Conservation (phyloP, 2,329 filamentous ascomycete genomes). For the Fusarium pseudoanthophilum region DNA sequence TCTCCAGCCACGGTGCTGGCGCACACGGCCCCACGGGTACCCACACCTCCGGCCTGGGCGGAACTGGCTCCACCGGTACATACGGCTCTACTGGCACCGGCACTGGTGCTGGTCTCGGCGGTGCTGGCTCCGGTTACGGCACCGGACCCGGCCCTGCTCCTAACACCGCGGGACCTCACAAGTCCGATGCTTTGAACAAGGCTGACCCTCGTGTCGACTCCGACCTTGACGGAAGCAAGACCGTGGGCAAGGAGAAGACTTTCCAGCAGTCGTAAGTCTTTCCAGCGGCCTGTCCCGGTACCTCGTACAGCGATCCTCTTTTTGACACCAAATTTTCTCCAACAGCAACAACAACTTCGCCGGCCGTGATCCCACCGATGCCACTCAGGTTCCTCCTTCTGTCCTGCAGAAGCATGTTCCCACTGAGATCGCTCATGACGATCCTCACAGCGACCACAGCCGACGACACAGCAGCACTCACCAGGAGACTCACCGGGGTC, state of each 20-base stretch:
- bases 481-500: conserved; percentile 60
- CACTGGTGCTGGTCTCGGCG: conserved; percentile 14
- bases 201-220: conserved; percentile 64
- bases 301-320: not conserved
- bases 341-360: conserved; percentile 29
- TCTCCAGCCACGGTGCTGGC: conserved; percentile 23
- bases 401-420: conserved; percentile 60
- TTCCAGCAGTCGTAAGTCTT: conserved; percentile 52
- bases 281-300: conserved; percentile 4
- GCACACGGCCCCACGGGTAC: conserved; percentile 19
- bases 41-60: not conserved
- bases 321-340: conserved; percentile 26
- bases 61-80: not conserved
- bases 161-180: conserved; percentile 57
- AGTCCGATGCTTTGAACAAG: not conserved
- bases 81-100: conserved; percentile 23
- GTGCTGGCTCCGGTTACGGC: conserved; percentile 47
- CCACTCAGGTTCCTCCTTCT: conserved; percentile 67
- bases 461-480: conserved; percentile 60
- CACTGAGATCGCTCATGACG: conserved; percentile 58
- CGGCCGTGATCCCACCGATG: conserved; percentile 62
- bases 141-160: conserved; percentile 45
- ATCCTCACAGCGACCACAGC: conserved; percentile 55
- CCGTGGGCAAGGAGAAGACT: conserved; percentile 64
- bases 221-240: conserved; percentile 57